phyloP scores from a whole-genome alignment of 257 asterid genomes.

The Datura wrightii region DNA sequence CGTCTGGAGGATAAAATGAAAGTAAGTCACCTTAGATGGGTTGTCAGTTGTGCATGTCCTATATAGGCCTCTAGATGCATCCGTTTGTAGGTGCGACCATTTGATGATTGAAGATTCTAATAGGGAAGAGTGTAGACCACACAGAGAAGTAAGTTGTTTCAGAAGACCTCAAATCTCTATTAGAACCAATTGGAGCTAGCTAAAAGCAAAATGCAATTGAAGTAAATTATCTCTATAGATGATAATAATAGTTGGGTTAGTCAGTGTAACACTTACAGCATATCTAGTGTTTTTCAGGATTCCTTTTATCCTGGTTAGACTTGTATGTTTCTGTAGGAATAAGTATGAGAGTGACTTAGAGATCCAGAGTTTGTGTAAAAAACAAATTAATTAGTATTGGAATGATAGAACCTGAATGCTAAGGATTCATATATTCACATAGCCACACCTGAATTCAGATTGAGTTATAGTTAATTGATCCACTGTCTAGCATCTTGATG shows the following conservation, averaged over 20 bases:
- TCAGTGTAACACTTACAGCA: background rate
- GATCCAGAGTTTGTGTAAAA: background rate
- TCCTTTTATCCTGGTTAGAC: background rate
- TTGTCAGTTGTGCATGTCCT: background rate
- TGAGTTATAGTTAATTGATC: background rate
- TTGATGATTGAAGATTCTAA: background rate
- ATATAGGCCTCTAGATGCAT: background rate
- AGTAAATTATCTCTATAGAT: conserved; percentile 7
- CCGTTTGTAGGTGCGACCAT: background rate
- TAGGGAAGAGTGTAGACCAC: background rate
- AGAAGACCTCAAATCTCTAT: background rate
- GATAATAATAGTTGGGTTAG: background rate
- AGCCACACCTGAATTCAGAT: background rate
- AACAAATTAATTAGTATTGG: conserved; percentile 21
- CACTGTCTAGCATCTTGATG: background rate
- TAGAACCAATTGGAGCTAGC: background rate
- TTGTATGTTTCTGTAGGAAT: background rate
- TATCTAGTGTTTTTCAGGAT: background rate
- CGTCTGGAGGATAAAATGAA: background rate
- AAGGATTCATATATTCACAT: background rate
- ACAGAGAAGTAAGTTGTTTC: background rate
- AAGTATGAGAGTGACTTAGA: background rate
- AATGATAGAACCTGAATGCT: background rate
- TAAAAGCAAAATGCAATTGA: background rate
- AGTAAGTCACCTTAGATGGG: background rate